Base-by-base conservation (phyloP, 2,329 filamentous ascomycete species). In the Chrysosporium keratinophilum region DNA sequence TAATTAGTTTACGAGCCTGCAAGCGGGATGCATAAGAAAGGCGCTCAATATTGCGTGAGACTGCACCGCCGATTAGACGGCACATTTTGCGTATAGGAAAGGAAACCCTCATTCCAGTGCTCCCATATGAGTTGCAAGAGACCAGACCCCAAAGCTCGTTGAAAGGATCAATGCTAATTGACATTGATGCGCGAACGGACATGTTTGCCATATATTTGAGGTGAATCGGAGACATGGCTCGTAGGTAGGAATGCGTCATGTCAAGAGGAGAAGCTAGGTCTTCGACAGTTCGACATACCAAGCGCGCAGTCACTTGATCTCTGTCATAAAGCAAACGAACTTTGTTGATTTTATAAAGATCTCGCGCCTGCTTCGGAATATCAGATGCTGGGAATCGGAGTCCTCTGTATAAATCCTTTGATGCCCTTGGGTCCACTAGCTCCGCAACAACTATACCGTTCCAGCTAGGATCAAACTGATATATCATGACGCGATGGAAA, bases 71-170 rank as follows among this genome's bases (percentile, higher is more conserved):
- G 20, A 51, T 51, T 43, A 51, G 23, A 35, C 49, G 49, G 14
- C 49, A 51, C 49, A 51, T 51, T 39, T 35, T 51, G 11, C 49
- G 49, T 43, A 51, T 34, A 6, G 49, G 49, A 35, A 51, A 51
- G 5, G 49, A 17, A 19, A 51, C 49, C 35, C 49, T 51, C 49
- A 51, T 51, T 4, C 49, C 49, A 10, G 39, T 17, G n/a, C 33
- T 31, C 4, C 49, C 49, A 19, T 51, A 51, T 15, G 49, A 33
- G 28, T 51, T 39, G 28, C 39, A 43, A 2, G 49, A 51, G 12
- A 51, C 43, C 14, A 51, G 34, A 12, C 49, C 49, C 49, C 49
- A 51, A 35, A 51, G 40, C 23, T 51, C 40, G 23, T 44, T 35
- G 39, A 51, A 51, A 14, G 49, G 19, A 42, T 20, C 19, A 20